These are phyloP conservation scores for Colletotrichum musicola DNA, from an alignment of 2,329 filamentous ascomycete genomes.

Conservation along the genomic window DNA sequence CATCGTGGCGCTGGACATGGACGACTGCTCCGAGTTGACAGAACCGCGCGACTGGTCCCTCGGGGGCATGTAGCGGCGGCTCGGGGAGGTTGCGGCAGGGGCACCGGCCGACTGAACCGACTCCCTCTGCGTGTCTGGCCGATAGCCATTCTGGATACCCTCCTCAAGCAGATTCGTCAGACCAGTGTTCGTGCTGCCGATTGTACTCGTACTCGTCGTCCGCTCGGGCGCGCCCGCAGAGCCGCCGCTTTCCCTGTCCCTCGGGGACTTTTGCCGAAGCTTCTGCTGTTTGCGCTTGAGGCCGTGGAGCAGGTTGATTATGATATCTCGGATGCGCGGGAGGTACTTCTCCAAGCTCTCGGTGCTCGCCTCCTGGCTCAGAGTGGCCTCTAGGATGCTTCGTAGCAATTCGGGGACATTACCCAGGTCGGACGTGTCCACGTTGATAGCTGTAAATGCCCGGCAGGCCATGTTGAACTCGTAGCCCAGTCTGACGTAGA, in stretches of 20 bases:
- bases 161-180: conserved; percentile 72
- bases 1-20: conserved; percentile 79
- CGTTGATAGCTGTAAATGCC: conserved; percentile 95
- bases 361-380: conserved; percentile 95
- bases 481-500: conserved; percentile 96
- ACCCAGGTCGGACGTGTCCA: conserved; percentile 92
- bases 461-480: conserved; percentile 99
- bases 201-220: conserved; percentile 70
- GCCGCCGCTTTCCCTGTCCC: conserved; percentile 65
- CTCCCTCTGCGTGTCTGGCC: conserved; percentile 48
- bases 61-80: conserved; percentile 57
- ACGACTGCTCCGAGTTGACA: conserved; percentile 71
- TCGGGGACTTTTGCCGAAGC: conserved; percentile 73
- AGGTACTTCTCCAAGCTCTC: conserved; percentile 95
- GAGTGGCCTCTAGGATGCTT: conserved; percentile 91
- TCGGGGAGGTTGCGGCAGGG: conserved; percentile 58
- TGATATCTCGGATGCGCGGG: conserved; percentile 95
- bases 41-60: conserved; percentile 67
- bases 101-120: conserved; percentile 35
- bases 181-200: conserved; percentile 68
- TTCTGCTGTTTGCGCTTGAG: conserved; percentile 97
- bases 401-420: conserved; percentile 94
- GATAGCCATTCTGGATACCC: conserved; percentile 67
- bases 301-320: conserved; percentile 96
- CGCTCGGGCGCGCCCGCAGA: conserved; percentile 56